Conservation (phyloP, 1,139 yeast genomes). For the Suhomyces guaymorum region DNA sequence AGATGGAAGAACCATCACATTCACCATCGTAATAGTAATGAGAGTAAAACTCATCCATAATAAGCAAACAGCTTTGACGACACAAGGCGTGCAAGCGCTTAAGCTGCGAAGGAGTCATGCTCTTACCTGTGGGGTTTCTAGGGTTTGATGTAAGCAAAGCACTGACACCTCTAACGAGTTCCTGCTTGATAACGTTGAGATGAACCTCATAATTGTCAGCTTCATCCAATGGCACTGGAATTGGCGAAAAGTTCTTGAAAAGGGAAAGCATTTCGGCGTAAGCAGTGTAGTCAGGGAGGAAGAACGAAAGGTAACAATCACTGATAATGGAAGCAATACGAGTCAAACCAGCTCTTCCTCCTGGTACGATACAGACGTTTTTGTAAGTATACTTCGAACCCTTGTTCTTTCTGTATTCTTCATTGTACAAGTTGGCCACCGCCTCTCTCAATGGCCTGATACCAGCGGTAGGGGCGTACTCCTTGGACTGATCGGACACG, state of each 20-base stretch:
- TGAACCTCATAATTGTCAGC: constrained; percentile 62
- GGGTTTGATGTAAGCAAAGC: constrained; percentile 66
- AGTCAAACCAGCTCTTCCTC: constrained; percentile 69
- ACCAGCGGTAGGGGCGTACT: constrained; percentile 69
- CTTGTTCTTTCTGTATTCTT: constrained; percentile 52
- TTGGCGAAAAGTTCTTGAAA: constrained; percentile 67
- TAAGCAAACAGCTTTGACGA: constrained; percentile 56
- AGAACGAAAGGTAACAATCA: constrained; percentile 63
- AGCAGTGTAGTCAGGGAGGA: constrained; percentile 70
- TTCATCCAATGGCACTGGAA: constrained; percentile 65
- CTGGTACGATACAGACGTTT: constrained; percentile 69
- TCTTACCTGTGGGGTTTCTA: constrained; percentile 66
- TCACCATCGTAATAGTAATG: constrained; percentile 63
- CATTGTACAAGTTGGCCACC: constrained; percentile 62
- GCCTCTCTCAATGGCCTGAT: constrained; percentile 59
- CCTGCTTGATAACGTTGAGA: constrained; percentile 55
- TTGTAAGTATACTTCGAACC: constrained; percentile 61
- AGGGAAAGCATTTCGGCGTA: constrained; percentile 71
- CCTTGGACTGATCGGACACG: constrained; percentile 55
- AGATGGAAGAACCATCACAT: constrained; percentile 57
- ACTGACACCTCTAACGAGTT: constrained; percentile 61
- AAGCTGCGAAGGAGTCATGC: constrained; percentile 55
- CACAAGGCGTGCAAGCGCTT: constrained; percentile 57
- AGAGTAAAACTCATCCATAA: constrained; percentile 70
- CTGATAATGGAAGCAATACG: constrained; percentile 66